Percentiles rank a stretch among this genome's conserved stretches.
Conservation (phyloP, 1,139 yeast species). For the Protomyces inundatus region DNA sequence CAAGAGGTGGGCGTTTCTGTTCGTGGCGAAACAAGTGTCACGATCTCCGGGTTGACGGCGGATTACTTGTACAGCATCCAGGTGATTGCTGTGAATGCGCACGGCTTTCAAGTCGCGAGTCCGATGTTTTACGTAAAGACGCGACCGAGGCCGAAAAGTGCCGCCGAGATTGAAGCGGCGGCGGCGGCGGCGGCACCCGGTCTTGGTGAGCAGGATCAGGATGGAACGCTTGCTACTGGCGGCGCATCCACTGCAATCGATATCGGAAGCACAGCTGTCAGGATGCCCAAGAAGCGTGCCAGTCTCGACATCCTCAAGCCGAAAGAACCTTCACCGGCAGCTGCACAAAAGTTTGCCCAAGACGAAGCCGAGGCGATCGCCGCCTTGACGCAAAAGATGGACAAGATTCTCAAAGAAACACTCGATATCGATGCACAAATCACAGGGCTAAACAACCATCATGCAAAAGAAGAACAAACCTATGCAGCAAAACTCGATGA, state of each 20-base stretch:
- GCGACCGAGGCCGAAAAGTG: constrained; percentile 5
- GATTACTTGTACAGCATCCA: constrained; percentile 52
- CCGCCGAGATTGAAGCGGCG: background rate
- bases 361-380: constrained; percentile 43
- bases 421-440: constrained; percentile 44
- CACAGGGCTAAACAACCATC: constrained; percentile 43
- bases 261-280: background rate
- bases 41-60: constrained; percentile 46
- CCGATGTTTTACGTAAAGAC: constrained; percentile 23
- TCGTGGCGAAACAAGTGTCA: constrained; percentile 38
- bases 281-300: background rate
- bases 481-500: constrained; percentile 44
- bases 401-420: constrained; percentile 47
- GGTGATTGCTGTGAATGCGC: constrained; percentile 48
- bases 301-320: constrained; percentile 2
- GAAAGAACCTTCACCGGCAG: constrained; percentile 25
- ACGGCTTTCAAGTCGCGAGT: constrained; percentile 36
- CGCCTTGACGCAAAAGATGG: constrained; percentile 48
- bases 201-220: background rate
- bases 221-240: background rate
- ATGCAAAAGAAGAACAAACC: constrained; percentile 42
- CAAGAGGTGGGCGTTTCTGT: constrained; percentile 41
- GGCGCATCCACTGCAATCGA: background rate
- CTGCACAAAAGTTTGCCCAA: constrained; percentile 4
- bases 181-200: background rate